phyloP scores from a whole-genome alignment of 2,329 filamentous ascomycete genomes.

The Microsporum ferrugineum region DNA sequence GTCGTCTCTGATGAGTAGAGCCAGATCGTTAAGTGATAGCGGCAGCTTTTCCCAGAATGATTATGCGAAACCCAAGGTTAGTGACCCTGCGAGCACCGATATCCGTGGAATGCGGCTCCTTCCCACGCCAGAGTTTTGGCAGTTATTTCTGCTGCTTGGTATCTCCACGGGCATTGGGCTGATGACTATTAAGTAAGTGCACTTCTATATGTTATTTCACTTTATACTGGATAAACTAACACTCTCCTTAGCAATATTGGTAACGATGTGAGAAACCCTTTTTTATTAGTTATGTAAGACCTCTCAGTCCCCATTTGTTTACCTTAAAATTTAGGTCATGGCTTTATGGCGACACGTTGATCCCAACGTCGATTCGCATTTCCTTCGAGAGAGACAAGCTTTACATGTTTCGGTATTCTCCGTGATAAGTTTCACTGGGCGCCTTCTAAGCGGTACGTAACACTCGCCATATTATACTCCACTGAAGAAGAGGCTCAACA shows the following conservation, averaged over 20 bases:
- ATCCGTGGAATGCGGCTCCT: conserved; percentile 73
- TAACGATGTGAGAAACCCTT: conserved; percentile 50
- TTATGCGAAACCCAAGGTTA: conserved; percentile 28
- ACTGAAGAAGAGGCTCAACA: conserved; percentile 4
- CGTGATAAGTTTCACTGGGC: conserved; percentile 70
- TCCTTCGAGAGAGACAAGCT: conserved; percentile 70
- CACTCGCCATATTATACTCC: background rate
- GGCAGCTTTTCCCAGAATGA: background rate
- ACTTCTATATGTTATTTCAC: background rate
- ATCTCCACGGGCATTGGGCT: conserved; percentile 86
- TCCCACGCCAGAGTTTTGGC: conserved; percentile 70
- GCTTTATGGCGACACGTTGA: conserved; percentile 85
- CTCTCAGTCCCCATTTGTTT: background rate
- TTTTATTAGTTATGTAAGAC: background rate
- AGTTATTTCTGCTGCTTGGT: conserved; percentile 75
- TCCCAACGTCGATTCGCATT: conserved; percentile 56
- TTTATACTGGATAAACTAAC: conserved; percentile 21
- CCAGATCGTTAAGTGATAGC: conserved; percentile 35
- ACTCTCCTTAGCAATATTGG: conserved; percentile 66
- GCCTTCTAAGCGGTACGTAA: conserved; percentile 58
- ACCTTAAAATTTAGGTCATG: conserved; percentile 39
- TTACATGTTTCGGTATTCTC: conserved; percentile 94
- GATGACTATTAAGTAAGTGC: conserved; percentile 92
- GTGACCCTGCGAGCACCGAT: conserved; percentile 74
- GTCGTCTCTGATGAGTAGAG: conserved; percentile 65